Base-by-base conservation (phyloP, 2,329 filamentous ascomycete species). In the Bipolaris bicolor region DNA sequence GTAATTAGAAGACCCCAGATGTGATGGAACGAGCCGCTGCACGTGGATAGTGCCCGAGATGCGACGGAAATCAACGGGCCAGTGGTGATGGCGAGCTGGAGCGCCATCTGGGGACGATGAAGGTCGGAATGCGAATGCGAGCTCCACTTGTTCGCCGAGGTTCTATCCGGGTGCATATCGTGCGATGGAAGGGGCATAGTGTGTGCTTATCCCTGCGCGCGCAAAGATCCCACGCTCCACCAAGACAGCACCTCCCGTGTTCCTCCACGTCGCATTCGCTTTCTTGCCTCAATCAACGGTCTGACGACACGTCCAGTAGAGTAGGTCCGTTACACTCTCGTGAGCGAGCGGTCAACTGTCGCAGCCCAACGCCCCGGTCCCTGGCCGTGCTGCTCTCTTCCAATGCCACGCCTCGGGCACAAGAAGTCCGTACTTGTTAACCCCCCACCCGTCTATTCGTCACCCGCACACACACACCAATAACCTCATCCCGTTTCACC, bases 321-420 rank as follows among this genome's bases (percentile, higher is more conserved):
- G 49, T 45, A 45, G 50, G 44, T 54, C 50, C 50, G 50, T 49
- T 57, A 49, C 37, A 40, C 37, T 57, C 40, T 24, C 34, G 43
- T 49, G 18, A 31, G 34, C 50, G 20, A 18, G 43, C 33, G 55
- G 62, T 47, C 39, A 55, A 62, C 49, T 47, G 55, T 58, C 37
- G 49, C 59, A 60, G 61, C 56, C 53, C 45, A 46, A 37, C 34
- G 43, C 50, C 36, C 36, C 55, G 49, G 54, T 47, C 41, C 57
- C 55, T 41, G 58, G 40, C 50, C 49, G 49, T n/a, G 26, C 24
- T 46, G 37, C 44, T 39, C 44, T 33, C 26, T 26, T 26, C 55
- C 61, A 61, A 76, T 76, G 73, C 71, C 74, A 41, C 70, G 74
- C 47, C 58, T 76, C 49, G 74, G 73, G 29, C 74, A 77, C 55